Evolutionary conservation across 2,329 filamentous ascomycete genomes (phyloP), one percentile per base, ranked within the genome.

Genomic region (Xylariaceae sp.): DNA sequence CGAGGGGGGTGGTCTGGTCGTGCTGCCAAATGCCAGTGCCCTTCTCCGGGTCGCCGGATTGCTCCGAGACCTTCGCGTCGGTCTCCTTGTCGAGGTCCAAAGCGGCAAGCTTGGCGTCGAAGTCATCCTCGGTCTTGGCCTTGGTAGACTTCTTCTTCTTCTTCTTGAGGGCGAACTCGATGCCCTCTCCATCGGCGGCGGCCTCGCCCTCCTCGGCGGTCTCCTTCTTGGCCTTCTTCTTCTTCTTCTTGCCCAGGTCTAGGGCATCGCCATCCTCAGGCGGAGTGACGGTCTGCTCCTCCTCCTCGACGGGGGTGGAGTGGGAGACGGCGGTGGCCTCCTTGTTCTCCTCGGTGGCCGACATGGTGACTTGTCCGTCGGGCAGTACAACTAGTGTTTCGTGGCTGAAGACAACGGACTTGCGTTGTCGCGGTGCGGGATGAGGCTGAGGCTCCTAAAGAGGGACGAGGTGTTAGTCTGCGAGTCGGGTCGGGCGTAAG

Each of bases 321-420:
- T 95, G 90, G 73, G 87, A 91, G 80, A 88, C 84, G 67, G 91
- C 91, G 70, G 89, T 90, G 67, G 64, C 53, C 56, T 88, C 85
- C 79, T 92, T 92, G 69, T 88, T 82, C 70, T 90, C 89, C 71
- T 88, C 85, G 69, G 83, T 81, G 67, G 87, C 83, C 74, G 89
- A 85, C 74, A 85, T 82, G 77, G 89, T 87, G 71, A 97, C 86
- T 73, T 88, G 85, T 70, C 93, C 93, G 82, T 96, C 90, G 76
- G 86, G 85, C 80, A 96, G 90, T 74, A 97, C 92, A 70, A 96
- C 86, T 66, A 89, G 84, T 70, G 90, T 85, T 72, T 90, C 90
- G 76, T 94, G 89, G 73, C 88, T 92, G 76, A 97, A 97, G 66
- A 92, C 88, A 71, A 97, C 93, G 51, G 91, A 95, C 79, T 97